Percentiles rank a stretch among this genome's conserved stretches.
Conservation (phyloP, 352 stramenopile genomes). For the Globisporangium iwayamae region DNA sequence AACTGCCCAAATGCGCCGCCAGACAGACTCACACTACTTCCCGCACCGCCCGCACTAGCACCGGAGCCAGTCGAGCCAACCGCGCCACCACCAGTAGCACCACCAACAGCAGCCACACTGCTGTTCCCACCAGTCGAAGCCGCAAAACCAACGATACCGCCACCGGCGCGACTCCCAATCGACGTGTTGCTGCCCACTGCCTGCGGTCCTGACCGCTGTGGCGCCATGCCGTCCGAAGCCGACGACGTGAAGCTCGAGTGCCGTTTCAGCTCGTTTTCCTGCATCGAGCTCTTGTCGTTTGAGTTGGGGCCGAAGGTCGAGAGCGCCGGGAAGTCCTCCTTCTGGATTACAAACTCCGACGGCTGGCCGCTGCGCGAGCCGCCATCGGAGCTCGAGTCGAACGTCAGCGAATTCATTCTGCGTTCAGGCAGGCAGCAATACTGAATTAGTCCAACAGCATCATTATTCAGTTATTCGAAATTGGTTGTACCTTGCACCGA, state of each 20-base stretch:
- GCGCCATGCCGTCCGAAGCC: conserved; percentile 55
- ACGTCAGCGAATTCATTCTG: conserved; percentile 58
- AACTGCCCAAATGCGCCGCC: conserved; percentile 62
- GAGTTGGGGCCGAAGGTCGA: conserved; percentile 51
- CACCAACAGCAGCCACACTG: conserved; percentile 2
- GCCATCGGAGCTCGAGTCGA: conserved; percentile 38
- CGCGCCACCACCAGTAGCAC: background rate
- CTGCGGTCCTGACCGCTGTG: conserved; percentile 36
- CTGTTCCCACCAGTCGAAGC: background rate
- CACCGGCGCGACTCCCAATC: conserved; percentile 46
- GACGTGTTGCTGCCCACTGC: conserved; percentile 40
- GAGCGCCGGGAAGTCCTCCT: conserved; percentile 81
- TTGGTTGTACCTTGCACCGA: conserved; percentile 46
- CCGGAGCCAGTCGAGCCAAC: background rate
- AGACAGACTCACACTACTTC: conserved; percentile 43
- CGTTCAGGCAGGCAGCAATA: background rate
- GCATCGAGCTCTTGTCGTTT: conserved; percentile 52
- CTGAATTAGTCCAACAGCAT: background rate
- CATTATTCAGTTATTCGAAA: background rate
- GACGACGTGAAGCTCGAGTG: conserved; percentile 73
- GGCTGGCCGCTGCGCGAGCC: conserved; percentile 37
- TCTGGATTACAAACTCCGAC: conserved; percentile 86
- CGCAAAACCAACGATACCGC: conserved; percentile 3
- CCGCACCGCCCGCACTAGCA: conserved; percentile 14
- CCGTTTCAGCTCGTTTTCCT: conserved; percentile 52